Percentiles rank a stretch among this genome's conserved stretches.
These are phyloP conservation scores for Solanum verrucosum DNA, from an alignment of 257 asterid species.

Conservation along the genomic window DNA sequence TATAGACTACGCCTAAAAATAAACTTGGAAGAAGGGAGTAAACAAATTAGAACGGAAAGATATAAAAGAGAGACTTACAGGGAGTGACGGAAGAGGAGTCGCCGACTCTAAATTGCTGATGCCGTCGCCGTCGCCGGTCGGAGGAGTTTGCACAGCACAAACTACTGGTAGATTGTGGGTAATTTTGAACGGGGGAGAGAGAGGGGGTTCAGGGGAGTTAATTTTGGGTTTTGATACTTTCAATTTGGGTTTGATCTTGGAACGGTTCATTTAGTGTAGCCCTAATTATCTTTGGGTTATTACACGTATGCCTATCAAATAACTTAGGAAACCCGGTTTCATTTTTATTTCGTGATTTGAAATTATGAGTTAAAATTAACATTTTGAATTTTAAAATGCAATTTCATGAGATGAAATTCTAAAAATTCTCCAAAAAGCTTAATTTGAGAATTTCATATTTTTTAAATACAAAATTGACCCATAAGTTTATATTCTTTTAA, in stretches of 20 bases:
- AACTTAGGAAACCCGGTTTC: too few relatives aligned
- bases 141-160: background rate
- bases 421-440: too few relatives aligned
- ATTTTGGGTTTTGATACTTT: background rate
- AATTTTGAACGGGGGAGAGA: background rate
- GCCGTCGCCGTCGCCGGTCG: background rate
- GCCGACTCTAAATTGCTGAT: background rate
- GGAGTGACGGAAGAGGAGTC: background rate
- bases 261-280: background rate
- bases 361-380: too few relatives aligned
- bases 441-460: too few relatives aligned
- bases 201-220: background rate
- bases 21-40: background rate
- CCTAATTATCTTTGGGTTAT: background rate
- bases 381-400: too few relatives aligned
- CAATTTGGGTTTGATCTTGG: background rate
- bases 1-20: background rate
- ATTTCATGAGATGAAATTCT: too few relatives aligned
- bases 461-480: background rate
- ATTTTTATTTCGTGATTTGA: too few relatives aligned
- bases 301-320: too few relatives aligned
- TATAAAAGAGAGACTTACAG: background rate
- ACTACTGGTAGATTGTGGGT: background rate
- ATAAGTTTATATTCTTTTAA: too few relatives aligned
- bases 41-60: background rate